These are phyloP conservation scores for Cephaloascus fragrans DNA, from an alignment of 805 yeast species.

Conservation along the genomic window DNA sequence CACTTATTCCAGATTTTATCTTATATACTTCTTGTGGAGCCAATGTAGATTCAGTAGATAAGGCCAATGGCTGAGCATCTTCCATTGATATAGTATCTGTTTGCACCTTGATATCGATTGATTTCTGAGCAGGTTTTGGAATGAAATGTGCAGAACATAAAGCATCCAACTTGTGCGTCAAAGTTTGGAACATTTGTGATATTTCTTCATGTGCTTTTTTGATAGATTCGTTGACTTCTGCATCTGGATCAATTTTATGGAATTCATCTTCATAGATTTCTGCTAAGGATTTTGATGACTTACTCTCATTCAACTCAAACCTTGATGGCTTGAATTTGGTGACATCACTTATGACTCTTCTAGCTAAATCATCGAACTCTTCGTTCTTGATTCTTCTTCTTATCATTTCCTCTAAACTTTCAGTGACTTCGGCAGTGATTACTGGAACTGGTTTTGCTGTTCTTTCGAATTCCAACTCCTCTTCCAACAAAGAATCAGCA, in stretches of 20 bases:
- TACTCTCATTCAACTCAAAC: slow-evolving; percentile 70
- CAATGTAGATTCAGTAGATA: slow-evolving; percentile 60
- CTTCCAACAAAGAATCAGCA: slow-evolving; percentile 71
- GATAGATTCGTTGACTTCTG: slow-evolving; percentile 52
- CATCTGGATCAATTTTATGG: slow-evolving; percentile 29
- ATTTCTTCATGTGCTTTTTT: slow-evolving; percentile 74
- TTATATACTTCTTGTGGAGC: slow-evolving; percentile 94
- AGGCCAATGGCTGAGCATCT: slow-evolving; percentile 88
- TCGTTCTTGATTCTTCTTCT: slow-evolving; percentile 66
- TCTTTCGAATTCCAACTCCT: slow-evolving; percentile 82
- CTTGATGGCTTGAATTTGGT: slow-evolving; percentile 42
- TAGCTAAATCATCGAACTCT: slow-evolving; percentile 79
- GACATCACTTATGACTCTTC: slow-evolving; percentile 58
- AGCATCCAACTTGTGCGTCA: slow-evolving; percentile 73
- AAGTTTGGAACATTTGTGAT: slow-evolving; percentile 45
- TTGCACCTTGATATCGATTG: slow-evolving; percentile 74
- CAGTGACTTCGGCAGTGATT: slow-evolving; percentile 82
- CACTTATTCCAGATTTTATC: slow-evolving; percentile 29
- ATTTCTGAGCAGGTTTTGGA: slow-evolving; percentile 80
- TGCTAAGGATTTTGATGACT: slow-evolving; percentile 81
- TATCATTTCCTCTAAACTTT: slow-evolving; percentile 79
- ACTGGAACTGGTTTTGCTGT: slow-evolving; percentile 95
- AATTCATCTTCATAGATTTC: slow-evolving; percentile 87
- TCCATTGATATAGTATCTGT: slow-evolving; percentile 83
- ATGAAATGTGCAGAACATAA: slow-evolving; percentile 90